Evolutionary conservation across 352 stramenopile species (phyloP).

Genomic region (Phytophthora pluvialis): DNA sequence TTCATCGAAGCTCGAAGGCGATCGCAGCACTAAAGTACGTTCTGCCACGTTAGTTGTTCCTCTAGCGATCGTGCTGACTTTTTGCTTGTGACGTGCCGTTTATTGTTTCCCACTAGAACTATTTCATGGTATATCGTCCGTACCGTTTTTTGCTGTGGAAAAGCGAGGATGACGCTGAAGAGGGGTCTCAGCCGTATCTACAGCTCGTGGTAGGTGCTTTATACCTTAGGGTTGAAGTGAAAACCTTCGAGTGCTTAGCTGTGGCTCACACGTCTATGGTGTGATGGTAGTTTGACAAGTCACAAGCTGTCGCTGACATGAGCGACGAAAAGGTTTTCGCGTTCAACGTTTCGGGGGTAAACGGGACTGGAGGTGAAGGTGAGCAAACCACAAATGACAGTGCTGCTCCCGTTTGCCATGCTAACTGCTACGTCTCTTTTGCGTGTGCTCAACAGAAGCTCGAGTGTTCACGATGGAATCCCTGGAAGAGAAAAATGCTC

Average conservation of each 20-base stretch:
- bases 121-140: slow-evolving; percentile 67
- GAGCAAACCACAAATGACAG: slow-evolving; percentile 7
- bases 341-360: slow-evolving; percentile 69
- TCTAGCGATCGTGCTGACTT: slow-evolving; percentile 5
- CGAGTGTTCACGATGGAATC: slow-evolving; percentile 71
- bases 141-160: slow-evolving; percentile 88
- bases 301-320: slow-evolving; percentile 64
- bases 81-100: slow-evolving; percentile 6
- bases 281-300: slow-evolving; percentile 64
- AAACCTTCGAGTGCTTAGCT: slow-evolving; percentile 5
- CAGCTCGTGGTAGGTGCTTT: slow-evolving; percentile 65
- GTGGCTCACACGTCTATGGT: not conserved
- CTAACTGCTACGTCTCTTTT: slow-evolving; percentile 8
- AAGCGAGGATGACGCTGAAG: slow-evolving; percentile 72
- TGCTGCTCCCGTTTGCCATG: not conserved
- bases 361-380: slow-evolving; percentile 59
- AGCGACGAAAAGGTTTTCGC: slow-evolving; percentile 66
- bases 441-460: slow-evolving; percentile 51
- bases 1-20: slow-evolving; percentile 65
- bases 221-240: not conserved
- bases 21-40: slow-evolving; percentile 72
- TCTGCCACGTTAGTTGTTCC: not conserved
- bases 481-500: slow-evolving; percentile 53
- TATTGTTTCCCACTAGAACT: slow-evolving; percentile 38
- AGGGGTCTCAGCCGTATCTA: slow-evolving; percentile 49